These are phyloP conservation scores for Sclerotinia spermophila DNA, from an alignment of 2,329 filamentous ascomycete genomes.

Conservation along the genomic window DNA sequence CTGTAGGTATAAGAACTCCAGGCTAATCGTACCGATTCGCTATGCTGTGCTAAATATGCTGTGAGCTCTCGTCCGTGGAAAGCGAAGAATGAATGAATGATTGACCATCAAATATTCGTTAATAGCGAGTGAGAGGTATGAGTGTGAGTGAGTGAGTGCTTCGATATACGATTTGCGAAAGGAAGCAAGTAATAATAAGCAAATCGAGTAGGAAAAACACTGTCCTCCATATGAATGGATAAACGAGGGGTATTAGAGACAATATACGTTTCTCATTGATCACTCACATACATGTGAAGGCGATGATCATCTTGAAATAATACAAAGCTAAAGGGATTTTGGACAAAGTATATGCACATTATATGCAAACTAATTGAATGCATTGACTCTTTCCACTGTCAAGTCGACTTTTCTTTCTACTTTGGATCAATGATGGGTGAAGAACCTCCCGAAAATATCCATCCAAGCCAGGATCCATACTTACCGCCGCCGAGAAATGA, in stretches of 20 bases:
- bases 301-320: neutral
- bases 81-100: neutral
- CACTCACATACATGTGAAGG: neutral
- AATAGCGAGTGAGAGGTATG: neutral
- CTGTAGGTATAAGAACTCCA: neutral
- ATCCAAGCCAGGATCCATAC: neutral
- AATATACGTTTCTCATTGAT: neutral
- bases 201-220: neutral
- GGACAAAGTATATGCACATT: neutral
- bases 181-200: neutral
- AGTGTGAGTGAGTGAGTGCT: neutral
- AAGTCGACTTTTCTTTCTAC: neutral
- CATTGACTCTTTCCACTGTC: neutral
- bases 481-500: neutral
- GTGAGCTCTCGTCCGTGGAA: neutral
- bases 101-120: neutral
- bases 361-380: neutral
- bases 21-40: neutral
- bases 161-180: too few species aligned
- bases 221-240: neutral
- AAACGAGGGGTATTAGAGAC: neutral
- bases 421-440: neutral
- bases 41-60: neutral
- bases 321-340: conserved; percentile 1
- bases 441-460: neutral